phyloP scores from a whole-genome alignment of 2,329 filamentous ascomycete genomes.

The Hypoxylon sp. region DNA sequence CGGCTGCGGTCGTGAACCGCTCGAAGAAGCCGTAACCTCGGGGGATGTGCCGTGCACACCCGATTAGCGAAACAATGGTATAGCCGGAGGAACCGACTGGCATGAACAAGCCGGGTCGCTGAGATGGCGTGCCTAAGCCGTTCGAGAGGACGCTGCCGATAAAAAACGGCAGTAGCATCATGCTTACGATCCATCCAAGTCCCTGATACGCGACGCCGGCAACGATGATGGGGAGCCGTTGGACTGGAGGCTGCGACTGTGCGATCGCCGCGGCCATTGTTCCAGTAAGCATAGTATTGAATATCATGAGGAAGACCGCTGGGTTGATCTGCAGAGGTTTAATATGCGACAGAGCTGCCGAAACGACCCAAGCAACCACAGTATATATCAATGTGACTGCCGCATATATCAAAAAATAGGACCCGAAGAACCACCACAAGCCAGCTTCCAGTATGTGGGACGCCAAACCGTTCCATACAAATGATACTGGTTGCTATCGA shows the following conservation, averaged over 20 bases:
- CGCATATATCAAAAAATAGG: conserved; percentile 74
- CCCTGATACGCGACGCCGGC: conserved; percentile 74
- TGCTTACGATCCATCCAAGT: conserved; percentile 70
- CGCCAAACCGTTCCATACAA: conserved; percentile 66
- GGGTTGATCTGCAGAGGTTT: conserved; percentile 69
- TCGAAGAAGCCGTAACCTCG: conserved; percentile 37
- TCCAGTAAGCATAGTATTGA: conserved; percentile 74
- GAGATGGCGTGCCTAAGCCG: conserved; percentile 64
- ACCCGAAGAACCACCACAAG: conserved; percentile 67
- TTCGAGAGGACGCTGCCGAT: conserved; percentile 71
- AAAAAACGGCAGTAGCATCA: conserved; percentile 73
- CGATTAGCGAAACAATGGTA: conserved; percentile 39
- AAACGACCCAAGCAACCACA: conserved; percentile 70
- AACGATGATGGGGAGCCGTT: conserved; percentile 68
- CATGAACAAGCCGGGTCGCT: conserved; percentile 75
- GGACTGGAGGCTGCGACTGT: conserved; percentile 61
- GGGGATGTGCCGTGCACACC: conserved; percentile 34
- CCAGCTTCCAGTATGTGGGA: conserved; percentile 63
- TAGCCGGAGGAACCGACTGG: conserved; percentile 62
- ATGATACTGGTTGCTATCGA: conserved; percentile 72
- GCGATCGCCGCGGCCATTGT: conserved; percentile 71
- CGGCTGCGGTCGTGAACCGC: conserved; percentile 19
- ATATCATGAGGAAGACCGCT: conserved; percentile 74
- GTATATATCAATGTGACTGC: conserved; percentile 67
- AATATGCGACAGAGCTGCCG: conserved; percentile 66